Base-by-base conservation (phyloP, 768 basidiomycete genomes). In the Sarcodon aspratus region DNA sequence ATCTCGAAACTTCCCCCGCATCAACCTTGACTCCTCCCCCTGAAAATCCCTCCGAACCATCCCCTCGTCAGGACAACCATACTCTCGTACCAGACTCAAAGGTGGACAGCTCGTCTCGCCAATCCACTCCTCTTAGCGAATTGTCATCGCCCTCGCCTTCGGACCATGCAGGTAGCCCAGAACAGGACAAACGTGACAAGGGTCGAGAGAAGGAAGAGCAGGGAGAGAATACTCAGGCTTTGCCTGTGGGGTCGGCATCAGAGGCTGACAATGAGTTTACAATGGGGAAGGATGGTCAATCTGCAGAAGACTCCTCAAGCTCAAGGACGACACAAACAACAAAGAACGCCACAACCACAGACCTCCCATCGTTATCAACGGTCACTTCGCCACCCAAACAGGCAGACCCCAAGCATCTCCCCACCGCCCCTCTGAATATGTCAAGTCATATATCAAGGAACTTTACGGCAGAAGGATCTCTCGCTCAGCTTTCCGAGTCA, bases 61-160 rank as follows among this genome's bases (percentile, higher is more conserved):
- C 53, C 46, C 47, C 47, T 51, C 54, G 50, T 38, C 17, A 42
- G 15, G 40, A 42, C 15, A 27, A 27, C 38, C 4, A 44, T 6
- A 27, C 17, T 40, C 36, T 18, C 45, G 33, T 15, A 9, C 57
- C 47, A 33, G 49, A 46, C 18, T 48, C 55, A 36, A 51, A 52
- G 10, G 53, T 59, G 61, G 66, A 62, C 51, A 55, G 64, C 48
- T 57, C 62, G 11, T 83, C 81, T 48, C 69, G 79, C 32, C 71
- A 71, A 50, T 81, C 81, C 17, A 85, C 85, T 0, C 85, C 85
- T 3, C 76, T 89, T 59, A 86, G 81, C 54, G 85, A 86, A 53
- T 76, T 86, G 21, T 85, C 85, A 7, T 79, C 82, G 1, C 73
- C 80, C 0, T 77, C 80, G 36, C 17, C 21, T 27, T 27, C 21